A percentile compares a stretch with the other conserved stretches of the same genome.
Evolutionary conservation across 441 rosid genomes (phyloP).

Genomic region (Eutrema salsugineum): DNA sequence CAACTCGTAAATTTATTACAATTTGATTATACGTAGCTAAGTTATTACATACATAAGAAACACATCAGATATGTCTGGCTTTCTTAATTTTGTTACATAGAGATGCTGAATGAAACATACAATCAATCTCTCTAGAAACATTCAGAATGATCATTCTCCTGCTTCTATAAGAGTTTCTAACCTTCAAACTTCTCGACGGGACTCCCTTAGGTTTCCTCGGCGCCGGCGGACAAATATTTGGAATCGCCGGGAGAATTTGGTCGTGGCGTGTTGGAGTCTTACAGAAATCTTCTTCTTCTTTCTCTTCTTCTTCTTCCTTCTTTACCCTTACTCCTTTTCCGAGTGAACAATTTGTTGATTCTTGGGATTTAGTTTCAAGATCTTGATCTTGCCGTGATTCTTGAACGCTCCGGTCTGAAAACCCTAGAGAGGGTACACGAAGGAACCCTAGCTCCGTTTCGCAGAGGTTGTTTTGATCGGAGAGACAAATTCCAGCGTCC

Average conservation of each 20-base stretch:
- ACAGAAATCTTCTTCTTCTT: constrained; percentile 39
- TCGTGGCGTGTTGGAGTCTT: constrained; percentile 67
- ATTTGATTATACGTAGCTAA: constrained; percentile 9
- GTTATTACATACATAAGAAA: constrained; percentile 3
- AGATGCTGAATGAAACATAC: constrained; percentile 44
- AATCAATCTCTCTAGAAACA: constrained; percentile 62
- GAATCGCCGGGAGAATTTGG: constrained; percentile 22
- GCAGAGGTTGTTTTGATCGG: constrained; percentile 20
- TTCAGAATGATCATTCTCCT: constrained; percentile 45
- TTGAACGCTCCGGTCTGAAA: constrained; percentile 13
- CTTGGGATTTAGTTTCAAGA: neutral
- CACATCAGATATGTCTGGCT: constrained; percentile 34
- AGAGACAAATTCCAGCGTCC: constrained; percentile 1
- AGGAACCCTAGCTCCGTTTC: constrained; percentile 9
- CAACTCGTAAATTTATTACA: constrained; percentile 16
- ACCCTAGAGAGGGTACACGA: constrained; percentile 12
- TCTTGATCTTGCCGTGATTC: constrained; percentile 11
- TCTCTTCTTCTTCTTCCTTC: constrained; percentile 24
- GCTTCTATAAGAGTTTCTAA: neutral
- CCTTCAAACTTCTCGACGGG: constrained; percentile 43
- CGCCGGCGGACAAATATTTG: constrained; percentile 57
- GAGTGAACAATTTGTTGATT: neutral
- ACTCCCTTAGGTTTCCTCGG: constrained; percentile 65
- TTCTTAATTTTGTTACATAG: constrained; percentile 56
- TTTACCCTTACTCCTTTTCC: neutral